Base-by-base conservation (phyloP, 768 basidiomycete genomes). In the Mycena floridula region DNA sequence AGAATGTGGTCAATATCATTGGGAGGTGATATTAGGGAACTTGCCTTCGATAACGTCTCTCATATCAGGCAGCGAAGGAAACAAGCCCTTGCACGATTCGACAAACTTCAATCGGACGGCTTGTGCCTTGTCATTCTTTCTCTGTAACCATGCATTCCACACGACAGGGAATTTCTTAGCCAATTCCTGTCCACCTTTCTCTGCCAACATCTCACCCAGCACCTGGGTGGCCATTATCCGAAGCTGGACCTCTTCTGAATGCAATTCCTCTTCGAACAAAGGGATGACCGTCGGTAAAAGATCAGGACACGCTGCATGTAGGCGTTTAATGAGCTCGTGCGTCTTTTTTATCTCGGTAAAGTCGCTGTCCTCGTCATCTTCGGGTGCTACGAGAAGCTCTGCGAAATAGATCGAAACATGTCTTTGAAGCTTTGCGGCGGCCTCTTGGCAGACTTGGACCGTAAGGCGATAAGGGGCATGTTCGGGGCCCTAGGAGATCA, bases 351-450 rank as follows among this genome's bases (percentile, higher is more conserved):
- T 81, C 47, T 89, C 81, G 25, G 76, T 72, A 46, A 75, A 73
- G n/a, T n/a, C n/a, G 46, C 85, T 77, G 40, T 85, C 84, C 11
- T 84, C 77, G 28, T 67, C 65, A 20, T 67, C 66, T 27, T 79
- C 69, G 48, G 72, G 70, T 12, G 70, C 69, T 37, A 82, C 75
- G 54, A 94, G 87, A 48, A 89, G 82, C 54, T 96, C 94, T 20
- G 89, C 86, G 59, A 99, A 96, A 65, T 97, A 93, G 54, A 88
- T 82, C 57, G 84, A 88, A 37, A 95, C 86, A 50, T 92, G 79
- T 5, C 92, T 81, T 59, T 92, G 89, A 5, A 97, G 76, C 60
- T 86, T 89, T 62, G 93, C 90, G 3, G 88, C 74, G 0, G 89
- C 83, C 20, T 71, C 70, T 46, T 82, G 92, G 72, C 90, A 94